These are phyloP conservation scores for Psilocybe sp. DNA, from an alignment of 768 basidiomycete genomes.

Conservation along the genomic window DNA sequence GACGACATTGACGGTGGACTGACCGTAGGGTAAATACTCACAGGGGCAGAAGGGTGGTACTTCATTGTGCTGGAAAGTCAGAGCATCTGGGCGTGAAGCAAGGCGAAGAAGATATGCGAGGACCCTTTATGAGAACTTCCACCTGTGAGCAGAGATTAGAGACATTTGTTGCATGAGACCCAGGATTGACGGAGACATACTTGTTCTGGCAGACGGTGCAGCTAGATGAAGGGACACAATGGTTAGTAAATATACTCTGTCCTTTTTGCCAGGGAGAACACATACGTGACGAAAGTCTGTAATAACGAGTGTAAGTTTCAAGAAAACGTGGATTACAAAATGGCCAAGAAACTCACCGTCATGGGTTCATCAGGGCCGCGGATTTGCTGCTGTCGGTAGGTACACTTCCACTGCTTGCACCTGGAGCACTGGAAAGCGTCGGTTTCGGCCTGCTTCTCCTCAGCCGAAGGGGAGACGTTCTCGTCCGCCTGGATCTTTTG, in stretches of 20 bases:
- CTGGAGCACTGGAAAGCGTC: slow-evolving; percentile 95
- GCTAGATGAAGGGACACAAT: not conserved
- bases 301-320: not conserved
- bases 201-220: slow-evolving; percentile 14
- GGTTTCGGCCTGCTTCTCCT: slow-evolving; percentile 89
- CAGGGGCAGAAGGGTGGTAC: too few relatives aligned
- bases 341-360: slow-evolving; percentile 48
- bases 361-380: slow-evolving; percentile 98
- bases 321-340: not conserved
- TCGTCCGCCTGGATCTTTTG: slow-evolving; percentile 77
- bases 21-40: too few relatives aligned
- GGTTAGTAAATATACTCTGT: not conserved
- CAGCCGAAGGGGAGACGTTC: slow-evolving; percentile 88
- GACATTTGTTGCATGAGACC: too few relatives aligned
- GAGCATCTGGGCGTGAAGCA: too few relatives aligned
- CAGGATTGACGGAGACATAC: not conserved
- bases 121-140: too few relatives aligned
- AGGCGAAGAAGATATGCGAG: too few relatives aligned
- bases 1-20: too few relatives aligned
- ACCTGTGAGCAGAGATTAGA: too few relatives aligned
- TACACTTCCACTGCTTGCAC: slow-evolving; percentile 93
- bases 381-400: slow-evolving; percentile 95
- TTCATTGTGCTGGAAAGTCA: too few relatives aligned
- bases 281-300: slow-evolving; percentile 19
- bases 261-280: not conserved